These are phyloP conservation scores for Penicillium flavigenum DNA, from an alignment of 495 filamentous ascomycete species.

Conservation along the genomic window DNA sequence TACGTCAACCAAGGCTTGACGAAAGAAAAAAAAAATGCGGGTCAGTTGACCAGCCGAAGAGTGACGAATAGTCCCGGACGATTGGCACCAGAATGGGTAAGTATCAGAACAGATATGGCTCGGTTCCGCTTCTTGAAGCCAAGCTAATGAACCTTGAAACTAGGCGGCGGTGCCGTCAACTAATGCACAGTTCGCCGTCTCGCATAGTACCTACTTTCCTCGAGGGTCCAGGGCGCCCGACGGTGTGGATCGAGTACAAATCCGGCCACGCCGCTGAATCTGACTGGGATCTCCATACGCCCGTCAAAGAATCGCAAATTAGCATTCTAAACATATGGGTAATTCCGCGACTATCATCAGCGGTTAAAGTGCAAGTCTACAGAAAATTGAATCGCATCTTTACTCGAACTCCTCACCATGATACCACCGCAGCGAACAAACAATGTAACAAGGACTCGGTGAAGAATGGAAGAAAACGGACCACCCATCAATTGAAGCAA, in stretches of 20 bases:
- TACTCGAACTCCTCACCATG: background rate
- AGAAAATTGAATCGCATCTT: conserved; percentile 10
- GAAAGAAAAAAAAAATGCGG: conserved; percentile 22
- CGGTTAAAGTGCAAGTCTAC: conserved; percentile 20
- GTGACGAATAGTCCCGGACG: conserved; percentile 15
- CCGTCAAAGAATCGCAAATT: background rate
- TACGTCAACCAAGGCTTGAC: conserved; percentile 13
- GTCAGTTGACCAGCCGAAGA: conserved; percentile 24
- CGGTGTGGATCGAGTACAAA: conserved; percentile 26
- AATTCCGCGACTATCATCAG: conserved; percentile 8
- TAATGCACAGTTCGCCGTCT: conserved; percentile 24
- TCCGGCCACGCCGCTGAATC: conserved; percentile 16
- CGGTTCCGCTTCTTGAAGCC: conserved; percentile 20
- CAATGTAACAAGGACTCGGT: conserved; percentile 13
- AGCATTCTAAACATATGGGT: conserved; percentile 6
- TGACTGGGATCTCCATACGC: conserved; percentile 7
- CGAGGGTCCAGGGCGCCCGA: conserved; percentile 30
- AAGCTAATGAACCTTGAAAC: conserved; percentile 27
- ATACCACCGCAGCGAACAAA: background rate
- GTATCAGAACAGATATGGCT: conserved; percentile 23
- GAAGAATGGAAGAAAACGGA: background rate
- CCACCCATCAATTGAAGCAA: background rate
- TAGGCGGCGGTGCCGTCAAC: conserved; percentile 24
- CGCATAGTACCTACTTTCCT: conserved; percentile 27
- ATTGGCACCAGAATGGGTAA: conserved; percentile 15